These are phyloP conservation scores for Acanthamoeba polyphaga DNA, from an alignment of 208 protist species.

Conservation along the genomic window DNA sequence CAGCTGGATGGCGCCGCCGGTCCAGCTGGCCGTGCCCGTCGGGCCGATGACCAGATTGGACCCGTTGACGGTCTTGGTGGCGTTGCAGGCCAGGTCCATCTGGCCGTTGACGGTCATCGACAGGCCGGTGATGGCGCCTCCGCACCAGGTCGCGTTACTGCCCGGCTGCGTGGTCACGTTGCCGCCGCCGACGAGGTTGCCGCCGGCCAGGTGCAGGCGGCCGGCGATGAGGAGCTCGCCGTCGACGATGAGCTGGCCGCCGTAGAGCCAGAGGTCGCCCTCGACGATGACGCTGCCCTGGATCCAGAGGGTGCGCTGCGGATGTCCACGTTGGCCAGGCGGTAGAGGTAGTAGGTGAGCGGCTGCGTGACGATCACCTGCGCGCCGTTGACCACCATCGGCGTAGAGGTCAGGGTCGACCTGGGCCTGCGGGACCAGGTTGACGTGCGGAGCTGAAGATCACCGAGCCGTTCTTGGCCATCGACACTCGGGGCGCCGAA, in stretches of 20 bases:
- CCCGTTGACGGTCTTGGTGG: slow-evolving; percentile 61
- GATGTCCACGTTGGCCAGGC: slow-evolving; percentile 64
- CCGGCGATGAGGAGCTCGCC: slow-evolving; percentile 69
- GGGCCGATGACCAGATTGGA: slow-evolving; percentile 8
- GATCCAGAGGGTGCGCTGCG: slow-evolving; percentile 61
- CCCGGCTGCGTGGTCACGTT: slow-evolving; percentile 42
- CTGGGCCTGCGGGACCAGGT: slow-evolving; percentile 39
- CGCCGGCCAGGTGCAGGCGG: slow-evolving; percentile 48
- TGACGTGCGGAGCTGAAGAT: slow-evolving; percentile 59
- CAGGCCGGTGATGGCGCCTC: slow-evolving; percentile 55
- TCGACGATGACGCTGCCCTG: slow-evolving; percentile 68
- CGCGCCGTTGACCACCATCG: slow-evolving; percentile 53
- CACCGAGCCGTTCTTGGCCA: slow-evolving; percentile 65
- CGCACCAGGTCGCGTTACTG: slow-evolving; percentile 57
- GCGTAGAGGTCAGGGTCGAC: slow-evolving; percentile 37
- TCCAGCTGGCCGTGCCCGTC: slow-evolving; percentile 62
- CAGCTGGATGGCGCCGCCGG: slow-evolving; percentile 43
- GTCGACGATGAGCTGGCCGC: slow-evolving; percentile 59
- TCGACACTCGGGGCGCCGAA: slow-evolving; percentile 10
- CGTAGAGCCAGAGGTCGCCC: slow-evolving; percentile 68
- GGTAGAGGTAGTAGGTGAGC: slow-evolving; percentile 74
- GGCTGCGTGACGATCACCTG: slow-evolving; percentile 62
- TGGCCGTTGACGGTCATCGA: slow-evolving; percentile 53
- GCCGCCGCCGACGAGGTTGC: slow-evolving; percentile 56
- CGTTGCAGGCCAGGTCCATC: background rate